These are phyloP conservation scores for Tetrapisispora phaffii DNA, from an alignment of 805 yeast genomes.

Conservation along the genomic window DNA sequence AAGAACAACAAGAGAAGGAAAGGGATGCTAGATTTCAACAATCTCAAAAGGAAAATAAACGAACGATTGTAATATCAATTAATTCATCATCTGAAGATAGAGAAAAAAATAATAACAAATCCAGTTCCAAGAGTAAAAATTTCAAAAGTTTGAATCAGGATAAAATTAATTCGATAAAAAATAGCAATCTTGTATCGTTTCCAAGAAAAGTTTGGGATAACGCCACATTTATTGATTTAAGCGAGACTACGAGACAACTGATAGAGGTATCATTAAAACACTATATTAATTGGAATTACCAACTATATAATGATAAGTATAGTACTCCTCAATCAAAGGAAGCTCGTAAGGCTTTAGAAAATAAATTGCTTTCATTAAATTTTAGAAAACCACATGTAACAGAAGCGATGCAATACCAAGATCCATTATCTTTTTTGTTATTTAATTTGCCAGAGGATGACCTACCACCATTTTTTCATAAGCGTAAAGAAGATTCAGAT, in stretches of 20 bases:
- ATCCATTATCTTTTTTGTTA: conserved; percentile 43
- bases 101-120: conserved; percentile 1
- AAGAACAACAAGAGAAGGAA: conserved; percentile 39
- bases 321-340: conserved; percentile 2
- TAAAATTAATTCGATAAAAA: conserved; percentile 2
- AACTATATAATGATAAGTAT: conserved; percentile 5
- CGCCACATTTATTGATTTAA: conserved; percentile 59
- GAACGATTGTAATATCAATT: conserved; percentile 36
- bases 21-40: conserved; percentile 36
- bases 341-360: conserved; percentile 16
- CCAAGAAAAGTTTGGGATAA: conserved; percentile 57
- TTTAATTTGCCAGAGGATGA: conserved; percentile 94
- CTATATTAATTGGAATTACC: conserved; percentile 44
- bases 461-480: conserved; percentile 56
- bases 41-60: conserved; percentile 41
- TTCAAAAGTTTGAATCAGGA: neutral
- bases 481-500: conserved; percentile 47
- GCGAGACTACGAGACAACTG: conserved; percentile 48
- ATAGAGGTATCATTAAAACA: conserved; percentile 53
- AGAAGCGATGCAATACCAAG: conserved; percentile 58
- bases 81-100: conserved; percentile 5
- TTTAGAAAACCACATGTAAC: conserved; percentile 59
- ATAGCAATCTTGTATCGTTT: conserved; percentile 20
- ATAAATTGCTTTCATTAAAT: conserved; percentile 41
- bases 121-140: neutral